phyloP scores from a whole-genome alignment of 2,329 filamentous ascomycete genomes.

The Fusarium udum region DNA sequence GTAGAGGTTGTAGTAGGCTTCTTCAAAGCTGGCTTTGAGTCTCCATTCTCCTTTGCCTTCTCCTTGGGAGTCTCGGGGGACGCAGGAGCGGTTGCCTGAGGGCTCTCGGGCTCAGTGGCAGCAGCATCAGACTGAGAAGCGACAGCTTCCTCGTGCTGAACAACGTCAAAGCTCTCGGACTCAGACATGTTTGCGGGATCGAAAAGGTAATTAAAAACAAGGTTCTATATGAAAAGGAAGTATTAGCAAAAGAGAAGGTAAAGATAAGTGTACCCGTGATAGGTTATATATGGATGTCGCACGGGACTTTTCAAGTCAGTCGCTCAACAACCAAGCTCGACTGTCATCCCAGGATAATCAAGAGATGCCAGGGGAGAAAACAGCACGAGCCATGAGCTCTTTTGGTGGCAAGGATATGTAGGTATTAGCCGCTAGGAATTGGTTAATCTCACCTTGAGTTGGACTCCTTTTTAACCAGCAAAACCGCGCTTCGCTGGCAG shows the following conservation, averaged over 20 bases:
- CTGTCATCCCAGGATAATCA: constrained; percentile 6
- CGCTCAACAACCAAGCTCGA: constrained; percentile 19
- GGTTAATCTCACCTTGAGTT: constrained; percentile 32
- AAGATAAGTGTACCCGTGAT: background rate
- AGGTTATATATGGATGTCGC: constrained; percentile 10
- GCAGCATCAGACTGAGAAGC: constrained; percentile 46
- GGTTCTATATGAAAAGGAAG: constrained; percentile 5
- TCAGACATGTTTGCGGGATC: constrained; percentile 55
- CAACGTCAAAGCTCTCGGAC: constrained; percentile 56
- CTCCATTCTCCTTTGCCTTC: constrained; percentile 45
- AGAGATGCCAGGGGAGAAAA: constrained; percentile 4
- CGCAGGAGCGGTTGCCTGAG: constrained; percentile 43
- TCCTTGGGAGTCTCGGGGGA: constrained; percentile 50
- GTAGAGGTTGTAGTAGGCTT: constrained; percentile 49
- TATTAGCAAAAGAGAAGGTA: constrained; percentile 5
- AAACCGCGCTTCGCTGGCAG: constrained; percentile 30
- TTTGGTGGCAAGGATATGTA: constrained; percentile 11
- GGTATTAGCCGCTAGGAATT: constrained; percentile 20
- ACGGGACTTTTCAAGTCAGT: constrained; percentile 1
- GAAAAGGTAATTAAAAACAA: constrained; percentile 26
- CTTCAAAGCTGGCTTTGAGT: constrained; percentile 47
- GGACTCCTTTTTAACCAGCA: constrained; percentile 34
- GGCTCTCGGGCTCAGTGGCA: constrained; percentile 40
- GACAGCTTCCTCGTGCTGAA: constrained; percentile 54
- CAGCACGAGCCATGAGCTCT: constrained; percentile 6